Conservation (phyloP, 2,329 filamentous ascomycete genomes). For the Cladosporium oxysporum region DNA sequence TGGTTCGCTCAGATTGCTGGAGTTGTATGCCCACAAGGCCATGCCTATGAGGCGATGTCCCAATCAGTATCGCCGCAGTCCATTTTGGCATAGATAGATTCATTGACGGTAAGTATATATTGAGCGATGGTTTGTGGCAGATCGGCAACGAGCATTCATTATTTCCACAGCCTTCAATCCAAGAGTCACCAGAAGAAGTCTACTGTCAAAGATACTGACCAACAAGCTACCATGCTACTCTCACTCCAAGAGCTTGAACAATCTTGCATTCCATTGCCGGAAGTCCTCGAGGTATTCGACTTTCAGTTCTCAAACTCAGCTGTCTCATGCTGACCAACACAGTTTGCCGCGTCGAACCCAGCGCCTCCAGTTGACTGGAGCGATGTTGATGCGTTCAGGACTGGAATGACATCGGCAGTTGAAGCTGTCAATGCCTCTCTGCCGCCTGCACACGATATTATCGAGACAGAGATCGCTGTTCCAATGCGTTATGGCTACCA, state of each 20-base stretch:
- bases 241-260: background rate
- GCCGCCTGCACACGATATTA: background rate
- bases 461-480: conserved; percentile 22
- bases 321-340: background rate
- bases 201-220: background rate
- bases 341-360: background rate
- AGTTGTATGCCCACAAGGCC: background rate
- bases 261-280: background rate
- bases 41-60: background rate
- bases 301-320: background rate
- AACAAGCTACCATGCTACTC: background rate
- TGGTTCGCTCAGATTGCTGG: background rate
- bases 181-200: too few relatives aligned
- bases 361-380: background rate
- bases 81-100: background rate
- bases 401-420: background rate
- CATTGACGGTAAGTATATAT: background rate
- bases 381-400: background rate
- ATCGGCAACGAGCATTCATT: background rate
- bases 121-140: background rate
- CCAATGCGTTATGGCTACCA: conserved; percentile 37
- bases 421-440: background rate
- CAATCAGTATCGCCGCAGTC: background rate
- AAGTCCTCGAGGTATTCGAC: conserved; percentile 4
- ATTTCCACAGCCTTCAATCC: background rate